These are phyloP conservation scores for Colletotrichum navitas DNA, from an alignment of 2,329 filamentous ascomycete species.

Conservation along the genomic window DNA sequence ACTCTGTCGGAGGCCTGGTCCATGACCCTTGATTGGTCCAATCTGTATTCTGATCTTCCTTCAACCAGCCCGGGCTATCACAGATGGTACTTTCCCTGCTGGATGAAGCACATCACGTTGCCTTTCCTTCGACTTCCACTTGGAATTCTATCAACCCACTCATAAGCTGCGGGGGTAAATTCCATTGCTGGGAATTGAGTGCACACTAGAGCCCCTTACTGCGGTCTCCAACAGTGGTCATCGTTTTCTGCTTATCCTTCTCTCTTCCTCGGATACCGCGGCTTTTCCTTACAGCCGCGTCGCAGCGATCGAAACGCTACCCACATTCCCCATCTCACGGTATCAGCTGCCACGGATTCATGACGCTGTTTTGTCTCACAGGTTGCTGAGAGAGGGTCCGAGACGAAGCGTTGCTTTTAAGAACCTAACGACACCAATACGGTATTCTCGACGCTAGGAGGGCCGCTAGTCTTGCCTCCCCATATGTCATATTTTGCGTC, in stretches of 20 bases:
- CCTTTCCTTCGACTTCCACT: not conserved
- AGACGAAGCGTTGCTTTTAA: constrained; percentile 34
- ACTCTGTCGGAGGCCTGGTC: not conserved
- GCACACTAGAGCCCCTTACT: not conserved
- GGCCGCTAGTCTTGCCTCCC: constrained; percentile 12
- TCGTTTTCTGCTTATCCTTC: not conserved
- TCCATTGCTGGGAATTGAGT: not conserved
- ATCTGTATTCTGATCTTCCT: not conserved
- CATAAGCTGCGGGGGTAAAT: not conserved
- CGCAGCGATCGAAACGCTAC: not conserved
- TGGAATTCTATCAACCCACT: no score
- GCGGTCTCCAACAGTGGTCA: not conserved
- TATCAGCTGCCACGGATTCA: not conserved
- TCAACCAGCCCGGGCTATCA: no score
- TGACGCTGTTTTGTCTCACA: not conserved
- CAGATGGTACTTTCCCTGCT: not conserved
- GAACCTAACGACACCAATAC: constrained; percentile 10
- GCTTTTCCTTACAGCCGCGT: not conserved
- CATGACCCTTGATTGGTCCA: not conserved
- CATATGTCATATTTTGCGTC: constrained; percentile 28
- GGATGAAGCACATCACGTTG: not conserved
- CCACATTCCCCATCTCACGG: not conserved
- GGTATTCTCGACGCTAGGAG: constrained; percentile 10
- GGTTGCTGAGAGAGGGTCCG: constrained; percentile 7
- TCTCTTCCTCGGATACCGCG: not conserved